These are phyloP conservation scores for Henningerozyma blattae DNA, from an alignment of 805 yeast species.

Conservation along the genomic window DNA sequence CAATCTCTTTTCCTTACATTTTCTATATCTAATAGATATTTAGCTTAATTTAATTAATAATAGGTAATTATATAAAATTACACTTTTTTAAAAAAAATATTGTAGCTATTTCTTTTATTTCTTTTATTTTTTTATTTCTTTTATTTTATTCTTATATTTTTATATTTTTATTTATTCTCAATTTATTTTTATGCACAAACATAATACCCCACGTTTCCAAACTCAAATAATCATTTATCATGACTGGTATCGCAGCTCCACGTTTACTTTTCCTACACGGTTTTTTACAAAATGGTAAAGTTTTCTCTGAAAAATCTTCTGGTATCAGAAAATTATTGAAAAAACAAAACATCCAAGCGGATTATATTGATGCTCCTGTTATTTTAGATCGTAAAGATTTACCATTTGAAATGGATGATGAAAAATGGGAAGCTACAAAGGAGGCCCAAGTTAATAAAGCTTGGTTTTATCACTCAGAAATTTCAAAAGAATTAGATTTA, in stretches of 20 bases:
- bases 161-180: too few species aligned
- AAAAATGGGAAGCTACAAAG: slow-evolving; percentile 35
- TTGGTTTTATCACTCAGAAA: slow-evolving; percentile 62
- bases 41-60: too few species aligned
- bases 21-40: too few species aligned
- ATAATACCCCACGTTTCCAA: too few species aligned
- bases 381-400: slow-evolving; percentile 54
- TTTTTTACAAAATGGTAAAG: slow-evolving; percentile 70
- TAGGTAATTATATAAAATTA: too few species aligned
- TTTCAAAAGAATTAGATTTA: slow-evolving; percentile 36
- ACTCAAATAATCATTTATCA: too few species aligned
- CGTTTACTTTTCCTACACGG: slow-evolving; percentile 86
- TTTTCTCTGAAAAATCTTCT: slow-evolving; percentile 80
- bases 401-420: slow-evolving; percentile 54
- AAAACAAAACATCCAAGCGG: slow-evolving; percentile 52
- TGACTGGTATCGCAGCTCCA: slow-evolving; percentile 13
- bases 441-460: slow-evolving; percentile 40
- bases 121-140: too few species aligned
- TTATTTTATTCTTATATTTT: too few species aligned
- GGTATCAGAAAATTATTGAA: slow-evolving; percentile 73
- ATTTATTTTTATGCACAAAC: too few species aligned
- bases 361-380: slow-evolving; percentile 72
- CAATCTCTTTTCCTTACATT: too few species aligned
- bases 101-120: too few species aligned
- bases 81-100: too few species aligned